A percentile compares a stretch with the other conserved stretches of the same genome.
Conservation (phyloP, 495 filamentous ascomycete species). For the Daldinia loculata region DNA sequence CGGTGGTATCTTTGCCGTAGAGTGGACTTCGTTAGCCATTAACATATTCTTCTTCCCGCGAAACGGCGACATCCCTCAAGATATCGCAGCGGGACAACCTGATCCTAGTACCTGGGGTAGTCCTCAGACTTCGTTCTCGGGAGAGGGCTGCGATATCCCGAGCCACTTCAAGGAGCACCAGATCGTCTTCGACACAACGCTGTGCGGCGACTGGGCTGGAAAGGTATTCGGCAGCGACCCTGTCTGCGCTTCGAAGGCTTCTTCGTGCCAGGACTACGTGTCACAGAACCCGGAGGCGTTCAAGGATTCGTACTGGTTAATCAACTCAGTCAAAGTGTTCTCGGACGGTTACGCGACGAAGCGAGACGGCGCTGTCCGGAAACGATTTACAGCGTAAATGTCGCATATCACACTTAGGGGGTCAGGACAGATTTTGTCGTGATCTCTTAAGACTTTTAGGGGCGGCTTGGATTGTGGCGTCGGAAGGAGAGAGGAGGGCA, state of each 20-base stretch:
- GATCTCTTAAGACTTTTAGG: neutral
- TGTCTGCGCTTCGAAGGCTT: conserved; percentile 53
- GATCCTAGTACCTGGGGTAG: conserved; percentile 71
- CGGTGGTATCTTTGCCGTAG: conserved; percentile 81
- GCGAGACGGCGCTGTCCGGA: conserved; percentile 4
- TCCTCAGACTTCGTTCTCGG: conserved; percentile 72
- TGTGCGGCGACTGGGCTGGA: conserved; percentile 93
- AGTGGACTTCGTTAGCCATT: conserved; percentile 74
- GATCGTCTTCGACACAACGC: conserved; percentile 82
- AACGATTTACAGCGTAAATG: conserved; percentile 37
- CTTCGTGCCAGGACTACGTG: conserved; percentile 72
- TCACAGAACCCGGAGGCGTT: conserved; percentile 67
- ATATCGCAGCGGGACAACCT: conserved; percentile 66
- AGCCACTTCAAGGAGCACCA: conserved; percentile 73
- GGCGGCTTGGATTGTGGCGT: neutral
- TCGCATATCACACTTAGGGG: neutral
- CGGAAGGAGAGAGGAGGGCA: neutral
- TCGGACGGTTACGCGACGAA: conserved; percentile 43
- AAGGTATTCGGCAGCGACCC: conserved; percentile 58
- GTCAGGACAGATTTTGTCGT: conserved; percentile 11
- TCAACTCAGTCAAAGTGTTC: conserved; percentile 75
- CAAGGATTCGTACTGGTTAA: conserved; percentile 72
- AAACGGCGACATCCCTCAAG: conserved; percentile 56
- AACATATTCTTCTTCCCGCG: conserved; percentile 84
- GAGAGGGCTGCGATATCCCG: conserved; percentile 67